Evolutionary conservation across 768 basidiomycete genomes (phyloP), one percentile per base, ranked within the genome.

Genomic region (Tricholoma furcatifolium): DNA sequence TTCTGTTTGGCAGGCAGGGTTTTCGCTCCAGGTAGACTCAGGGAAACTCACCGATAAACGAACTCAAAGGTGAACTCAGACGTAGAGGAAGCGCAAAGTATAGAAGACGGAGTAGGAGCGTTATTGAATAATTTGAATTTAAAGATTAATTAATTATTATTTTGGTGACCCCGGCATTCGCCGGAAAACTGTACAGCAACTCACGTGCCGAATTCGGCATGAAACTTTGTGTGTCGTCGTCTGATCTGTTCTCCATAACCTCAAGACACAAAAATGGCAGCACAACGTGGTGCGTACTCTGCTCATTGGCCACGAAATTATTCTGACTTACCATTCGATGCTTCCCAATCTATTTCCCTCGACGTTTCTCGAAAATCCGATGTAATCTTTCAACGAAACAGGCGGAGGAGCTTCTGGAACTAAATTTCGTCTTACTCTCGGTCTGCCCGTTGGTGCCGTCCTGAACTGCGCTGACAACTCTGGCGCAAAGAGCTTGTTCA

Each of bases 381-480:
- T 7, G 18, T 35, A 46, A 50, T 32, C 46, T 27, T 47, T 20
- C 35, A 8, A 49, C 30, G 27, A 51, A 46, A 31, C 54, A 79
- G 75, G 69, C 70, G 78, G 74, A 64, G 84, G 82, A 68, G 82
- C 87, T 58, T 82, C 93, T 65, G 96, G 96, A 69, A 94, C 91
- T 76, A 99, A 98, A 77, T 98, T 88, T 84, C 87, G 94, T 64
- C 79, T 98, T 80, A 95, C 90, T 43, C 84, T 92, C 59, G 91
- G 89, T 91, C 87, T 95, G 48, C 93, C 92, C 56, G 89, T 91
- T 59, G 93, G 92, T 60, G 93, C 93, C 62, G 93, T 97, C 59
- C 78, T 97, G 68, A 96, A 96, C 74, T 97, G 97, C 74, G 94
- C 94, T 46, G 97, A 99, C 80, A 99, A 99, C 87, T 93, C 91